Base-by-base conservation (phyloP, 345 rosid species). In the Trapa bicornis region DNA sequence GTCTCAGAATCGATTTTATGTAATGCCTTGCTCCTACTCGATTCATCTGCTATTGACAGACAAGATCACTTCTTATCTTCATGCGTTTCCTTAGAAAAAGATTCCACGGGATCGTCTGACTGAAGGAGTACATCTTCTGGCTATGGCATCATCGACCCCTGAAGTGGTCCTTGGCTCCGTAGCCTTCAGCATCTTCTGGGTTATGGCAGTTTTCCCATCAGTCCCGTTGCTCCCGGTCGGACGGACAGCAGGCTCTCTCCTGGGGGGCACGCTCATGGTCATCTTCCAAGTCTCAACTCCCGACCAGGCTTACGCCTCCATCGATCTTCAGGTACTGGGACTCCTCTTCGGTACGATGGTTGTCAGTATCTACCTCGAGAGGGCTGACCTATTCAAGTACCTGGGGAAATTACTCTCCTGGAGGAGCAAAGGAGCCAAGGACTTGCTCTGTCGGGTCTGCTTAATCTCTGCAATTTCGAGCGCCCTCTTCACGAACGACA, bases 231-330 rank as follows among this genome's bases (percentile, higher is more conserved):
- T 93, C 39, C 97, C 97, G 7, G 72, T 88, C n/a, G 97, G 98
- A 64, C 82, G 97, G 68, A 93, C 98, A 0, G 97, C 98, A 1
- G 98, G 98, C 35, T 83, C 97, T 16, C 87, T 90, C 4, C 75
- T 90, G 0, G 92, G 94, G 9, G 98, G 92, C 38, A 83, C 83
- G 92, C 87, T 90, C 17, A 93, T 90, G 98, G 96, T 93, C 54
- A 65, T 93, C 54, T 90, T 88, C 75, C 81, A 35, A 66, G 90
- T 90, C 36, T 56, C 87, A 41, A 75, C 88, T 32, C 92, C 94
- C 0, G 89, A 87, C 41, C 83, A 89, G 66, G 97, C 96, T 11
- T 88, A 88, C 41, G 86, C 81, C 10, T 86, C 98, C 12, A 88
- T 93, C 57, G 96, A 93, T 74, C 92, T 93, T 37, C 86, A 91